A percentile compares a stretch with the other conserved stretches of the same genome.
Evolutionary conservation across 495 filamentous ascomycete genomes (phyloP).

Genomic region (Aspergillus olivimuriae): DNA sequence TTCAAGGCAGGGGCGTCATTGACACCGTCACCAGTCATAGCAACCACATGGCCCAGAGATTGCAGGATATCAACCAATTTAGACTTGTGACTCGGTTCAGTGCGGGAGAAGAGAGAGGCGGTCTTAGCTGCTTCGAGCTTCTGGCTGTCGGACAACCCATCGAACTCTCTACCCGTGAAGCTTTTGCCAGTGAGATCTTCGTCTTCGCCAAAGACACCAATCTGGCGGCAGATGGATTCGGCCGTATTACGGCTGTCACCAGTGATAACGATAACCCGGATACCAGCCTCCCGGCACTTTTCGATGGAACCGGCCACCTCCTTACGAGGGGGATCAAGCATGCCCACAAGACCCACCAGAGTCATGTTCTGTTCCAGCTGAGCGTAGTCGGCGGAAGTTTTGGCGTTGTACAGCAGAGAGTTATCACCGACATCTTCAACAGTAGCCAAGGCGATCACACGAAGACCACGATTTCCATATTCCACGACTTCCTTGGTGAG

Average conservation of each 20-base stretch:
- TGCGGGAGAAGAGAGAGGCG: conserved; percentile 93
- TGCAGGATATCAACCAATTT: conserved; percentile 95
- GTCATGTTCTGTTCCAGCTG: conserved; percentile 91
- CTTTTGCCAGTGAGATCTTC: conserved; percentile 90
- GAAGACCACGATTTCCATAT: conserved; percentile 86
- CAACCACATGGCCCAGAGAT: conserved; percentile 87
- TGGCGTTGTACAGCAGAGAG: conserved; percentile 63
- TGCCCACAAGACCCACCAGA: conserved; percentile 85
- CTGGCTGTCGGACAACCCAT: conserved; percentile 70
- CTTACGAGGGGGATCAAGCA: conserved; percentile 96
- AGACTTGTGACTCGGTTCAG: conserved; percentile 92
- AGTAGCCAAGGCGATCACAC: conserved; percentile 88
- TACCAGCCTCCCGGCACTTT: conserved; percentile 87
- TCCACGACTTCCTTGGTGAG: conserved; percentile 74
- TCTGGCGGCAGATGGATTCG: conserved; percentile 94
- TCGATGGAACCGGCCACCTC: conserved; percentile 82
- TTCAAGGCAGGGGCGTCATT: conserved; percentile 98
- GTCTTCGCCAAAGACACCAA: conserved; percentile 79
- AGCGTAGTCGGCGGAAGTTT: conserved; percentile 75
- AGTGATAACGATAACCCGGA: conserved; percentile 96
- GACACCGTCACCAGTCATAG: conserved; percentile 99
- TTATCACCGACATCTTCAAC: conserved; percentile 66
- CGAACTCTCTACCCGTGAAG: conserved; percentile 92
- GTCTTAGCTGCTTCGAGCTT: conserved; percentile 76
- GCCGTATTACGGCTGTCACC: conserved; percentile 97